Conservation (phyloP, 2,329 filamentous ascomycete species). For the Neofusicoccum kwambonambiense region DNA sequence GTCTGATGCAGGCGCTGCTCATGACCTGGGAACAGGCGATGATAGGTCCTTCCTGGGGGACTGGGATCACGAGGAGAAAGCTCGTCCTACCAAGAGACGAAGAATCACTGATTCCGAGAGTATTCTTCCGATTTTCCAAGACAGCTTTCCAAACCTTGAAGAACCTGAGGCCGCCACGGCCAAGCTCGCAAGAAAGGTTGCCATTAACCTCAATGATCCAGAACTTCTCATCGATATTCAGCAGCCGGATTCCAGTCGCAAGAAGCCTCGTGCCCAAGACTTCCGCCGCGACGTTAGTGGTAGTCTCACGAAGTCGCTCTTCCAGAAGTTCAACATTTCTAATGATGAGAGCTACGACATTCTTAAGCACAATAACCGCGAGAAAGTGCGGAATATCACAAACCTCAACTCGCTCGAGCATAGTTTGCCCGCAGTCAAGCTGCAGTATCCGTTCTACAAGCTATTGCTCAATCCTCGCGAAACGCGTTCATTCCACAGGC, state of each 20-base stretch:
- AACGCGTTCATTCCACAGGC: conserved; percentile 81
- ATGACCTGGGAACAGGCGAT: conserved; percentile 32
- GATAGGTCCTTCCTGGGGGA: conserved; percentile 25
- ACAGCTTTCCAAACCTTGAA: conserved; percentile 69
- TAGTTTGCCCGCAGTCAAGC: conserved; percentile 82
- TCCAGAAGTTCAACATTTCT: conserved; percentile 87
- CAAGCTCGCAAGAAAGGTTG: conserved; percentile 72
- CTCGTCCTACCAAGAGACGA: conserved; percentile 63
- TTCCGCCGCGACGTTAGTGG: conserved; percentile 67
- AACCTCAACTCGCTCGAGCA: conserved; percentile 93
- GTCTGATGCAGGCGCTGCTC: conserved; percentile 29
- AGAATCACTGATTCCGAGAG: conserved; percentile 45
- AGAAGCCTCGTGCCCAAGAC: conserved; percentile 57
- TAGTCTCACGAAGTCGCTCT: conserved; percentile 69
- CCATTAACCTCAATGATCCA: conserved; percentile 84
- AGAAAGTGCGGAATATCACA: conserved; percentile 85
- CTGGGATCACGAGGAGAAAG: conserved; percentile 31
- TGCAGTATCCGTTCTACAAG: conserved; percentile 96
- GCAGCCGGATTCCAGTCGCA: conserved; percentile 62
- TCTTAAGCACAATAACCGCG: conserved; percentile 90
- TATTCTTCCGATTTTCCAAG: conserved; percentile 32
- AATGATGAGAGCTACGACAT: conserved; percentile 96
- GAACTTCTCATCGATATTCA: conserved; percentile 79
- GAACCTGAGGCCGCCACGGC: conserved; percentile 74
- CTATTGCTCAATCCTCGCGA: conserved; percentile 73